Evolutionary conservation across 176 grass and related monocot species (phyloP).

Genomic region (Aechmea fasciata): DNA sequence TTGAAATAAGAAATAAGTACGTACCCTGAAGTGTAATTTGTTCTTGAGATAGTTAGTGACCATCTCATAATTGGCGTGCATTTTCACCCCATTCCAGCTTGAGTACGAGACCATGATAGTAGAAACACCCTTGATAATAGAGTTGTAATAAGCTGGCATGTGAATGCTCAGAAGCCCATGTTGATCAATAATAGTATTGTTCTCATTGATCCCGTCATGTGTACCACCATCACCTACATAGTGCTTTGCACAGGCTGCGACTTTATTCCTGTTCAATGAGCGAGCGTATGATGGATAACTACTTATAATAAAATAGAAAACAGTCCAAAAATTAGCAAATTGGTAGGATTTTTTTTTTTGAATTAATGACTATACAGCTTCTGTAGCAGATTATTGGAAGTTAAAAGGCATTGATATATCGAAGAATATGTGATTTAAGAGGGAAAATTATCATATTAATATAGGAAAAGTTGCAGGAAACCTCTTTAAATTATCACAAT

Average conservation of each 20-base stretch:
- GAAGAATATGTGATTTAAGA: background rate
- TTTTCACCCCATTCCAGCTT: slow-evolving; percentile 89
- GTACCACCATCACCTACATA: slow-evolving; percentile 95
- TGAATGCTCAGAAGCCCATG: slow-evolving; percentile 76
- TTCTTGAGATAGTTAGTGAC: slow-evolving; percentile 81
- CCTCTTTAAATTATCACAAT: too few species aligned
- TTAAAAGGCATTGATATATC: background rate
- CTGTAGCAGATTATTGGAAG: background rate
- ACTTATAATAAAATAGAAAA: background rate
- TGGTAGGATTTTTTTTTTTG: background rate
- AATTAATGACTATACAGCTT: background rate
- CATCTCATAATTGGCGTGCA: slow-evolving; percentile 80
- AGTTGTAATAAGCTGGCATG: slow-evolving; percentile 89
- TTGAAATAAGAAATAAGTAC: slow-evolving; percentile 8
- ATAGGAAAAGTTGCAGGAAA: too few species aligned
- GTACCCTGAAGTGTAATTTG: slow-evolving; percentile 70
- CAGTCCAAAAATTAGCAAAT: background rate
- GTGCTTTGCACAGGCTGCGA: slow-evolving; percentile 93
- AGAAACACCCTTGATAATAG: slow-evolving; percentile 78
- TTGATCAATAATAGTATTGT: slow-evolving; percentile 67
- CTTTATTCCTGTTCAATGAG: slow-evolving; percentile 61
- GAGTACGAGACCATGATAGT: slow-evolving; percentile 98
- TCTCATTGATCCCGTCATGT: slow-evolving; percentile 89
- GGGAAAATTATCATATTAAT: too few species aligned
- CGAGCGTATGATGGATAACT: background rate